Evolutionary conservation across 768 basidiomycete genomes (phyloP).

Genomic region (Boletus coccyginus): DNA sequence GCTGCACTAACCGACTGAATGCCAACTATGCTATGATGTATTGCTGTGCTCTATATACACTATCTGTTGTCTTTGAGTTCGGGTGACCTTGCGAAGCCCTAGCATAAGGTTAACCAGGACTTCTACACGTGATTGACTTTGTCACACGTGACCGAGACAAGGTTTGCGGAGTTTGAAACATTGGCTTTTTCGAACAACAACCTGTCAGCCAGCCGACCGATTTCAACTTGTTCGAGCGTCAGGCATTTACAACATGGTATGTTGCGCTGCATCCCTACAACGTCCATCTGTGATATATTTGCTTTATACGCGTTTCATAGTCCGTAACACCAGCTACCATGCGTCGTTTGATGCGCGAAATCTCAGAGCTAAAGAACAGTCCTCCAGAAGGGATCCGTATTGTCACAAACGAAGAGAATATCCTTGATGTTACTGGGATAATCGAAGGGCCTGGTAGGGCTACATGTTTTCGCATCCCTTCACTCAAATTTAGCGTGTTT

Average conservation of each 20-base stretch:
- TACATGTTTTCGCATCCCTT: neutral
- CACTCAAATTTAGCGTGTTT: slow-evolving; percentile 5
- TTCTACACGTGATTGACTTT: slow-evolving; percentile 25
- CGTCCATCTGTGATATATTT: neutral
- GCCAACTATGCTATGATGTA: neutral
- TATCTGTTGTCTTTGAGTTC: neutral
- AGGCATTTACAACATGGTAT: slow-evolving; percentile 21
- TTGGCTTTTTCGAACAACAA: slow-evolving; percentile 23
- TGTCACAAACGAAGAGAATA: slow-evolving; percentile 81
- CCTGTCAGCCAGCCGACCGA: slow-evolving; percentile 13
- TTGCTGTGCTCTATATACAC: slow-evolving; percentile 10
- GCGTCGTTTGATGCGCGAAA: slow-evolving; percentile 86
- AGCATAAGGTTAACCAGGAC: neutral
- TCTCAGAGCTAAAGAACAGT: slow-evolving; percentile 71
- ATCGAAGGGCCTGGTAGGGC: slow-evolving; percentile 86
- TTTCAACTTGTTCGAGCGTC: slow-evolving; percentile 5
- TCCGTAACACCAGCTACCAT: slow-evolving; percentile 54
- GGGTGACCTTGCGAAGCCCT: neutral
- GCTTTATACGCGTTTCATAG: slow-evolving; percentile 19
- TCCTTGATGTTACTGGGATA: slow-evolving; percentile 82
- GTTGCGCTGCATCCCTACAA: slow-evolving; percentile 1
- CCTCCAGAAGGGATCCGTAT: slow-evolving; percentile 94
- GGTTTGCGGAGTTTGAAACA: slow-evolving; percentile 27
- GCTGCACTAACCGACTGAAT: slow-evolving; percentile 47
- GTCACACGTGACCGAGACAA: slow-evolving; percentile 24